Conservation (phyloP, 768 basidiomycete genomes). For the Hypholoma sublateritium region DNA sequence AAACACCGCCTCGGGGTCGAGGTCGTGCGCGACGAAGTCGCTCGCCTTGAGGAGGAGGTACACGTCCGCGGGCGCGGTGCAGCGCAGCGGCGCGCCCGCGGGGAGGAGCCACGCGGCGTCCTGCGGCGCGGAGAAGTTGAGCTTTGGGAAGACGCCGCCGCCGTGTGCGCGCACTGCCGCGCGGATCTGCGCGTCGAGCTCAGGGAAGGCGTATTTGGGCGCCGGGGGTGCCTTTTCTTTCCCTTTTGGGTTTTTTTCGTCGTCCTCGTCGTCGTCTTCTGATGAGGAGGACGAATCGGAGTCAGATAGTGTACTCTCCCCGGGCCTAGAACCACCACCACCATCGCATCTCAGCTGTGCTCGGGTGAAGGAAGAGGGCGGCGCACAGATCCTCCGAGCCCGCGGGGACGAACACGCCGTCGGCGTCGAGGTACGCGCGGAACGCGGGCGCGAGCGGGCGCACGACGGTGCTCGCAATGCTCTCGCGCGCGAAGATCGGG, state of each 20-base stretch:
- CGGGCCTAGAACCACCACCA: conserved; percentile 43
- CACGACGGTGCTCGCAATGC: conserved; percentile 74
- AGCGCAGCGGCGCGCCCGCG: conserved; percentile 80
- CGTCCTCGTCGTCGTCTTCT: conserved; percentile 35
- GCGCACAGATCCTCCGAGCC: conserved; percentile 83
- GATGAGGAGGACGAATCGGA: conserved; percentile 46
- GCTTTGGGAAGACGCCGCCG: conserved; percentile 90
- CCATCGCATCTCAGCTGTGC: background rate
- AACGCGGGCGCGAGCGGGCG: conserved; percentile 67
- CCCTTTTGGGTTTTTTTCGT: conserved; percentile 5
- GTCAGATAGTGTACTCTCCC: conserved; percentile 59
- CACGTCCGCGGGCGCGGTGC: conserved; percentile 85
- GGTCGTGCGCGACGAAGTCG: conserved; percentile 83
- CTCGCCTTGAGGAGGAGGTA: conserved; percentile 92
- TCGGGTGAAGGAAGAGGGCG: conserved; percentile 27
- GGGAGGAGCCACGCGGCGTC: conserved; percentile 93
- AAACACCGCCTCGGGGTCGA: conserved; percentile 62
- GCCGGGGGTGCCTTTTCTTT: conserved; percentile 9
- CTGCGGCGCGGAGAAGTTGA: conserved; percentile 93
- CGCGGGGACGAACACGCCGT: conserved; percentile 81
- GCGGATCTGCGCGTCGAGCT: conserved; percentile 74
- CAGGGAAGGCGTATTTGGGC: conserved; percentile 68
- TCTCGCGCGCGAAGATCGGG: conserved; percentile 58
- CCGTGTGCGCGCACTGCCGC: conserved; percentile 56
- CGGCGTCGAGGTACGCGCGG: conserved; percentile 71